These are phyloP conservation scores for Articulospora tetracladia DNA, from an alignment of 495 filamentous ascomycete genomes.

Conservation along the genomic window DNA sequence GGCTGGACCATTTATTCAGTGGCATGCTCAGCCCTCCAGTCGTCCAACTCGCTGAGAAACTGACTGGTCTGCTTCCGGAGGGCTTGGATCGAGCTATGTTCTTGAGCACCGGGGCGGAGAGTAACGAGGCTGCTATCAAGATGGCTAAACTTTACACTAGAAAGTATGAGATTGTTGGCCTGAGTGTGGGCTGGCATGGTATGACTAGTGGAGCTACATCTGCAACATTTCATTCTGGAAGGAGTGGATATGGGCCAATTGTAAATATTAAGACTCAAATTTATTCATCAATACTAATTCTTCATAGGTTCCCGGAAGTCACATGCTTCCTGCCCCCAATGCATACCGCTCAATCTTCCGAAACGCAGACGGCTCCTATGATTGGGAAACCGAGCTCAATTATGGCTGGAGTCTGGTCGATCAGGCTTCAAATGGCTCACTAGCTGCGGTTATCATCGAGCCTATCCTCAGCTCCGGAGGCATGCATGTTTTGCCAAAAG, in stretches of 20 bases:
- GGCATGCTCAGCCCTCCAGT: conserved; percentile 38
- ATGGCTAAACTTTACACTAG: conserved; percentile 55
- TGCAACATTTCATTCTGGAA: conserved; percentile 44
- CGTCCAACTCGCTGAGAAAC: conserved; percentile 36
- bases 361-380: conserved; percentile 46
- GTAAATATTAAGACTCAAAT: conserved; percentile 43
- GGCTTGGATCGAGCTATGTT: conserved; percentile 40
- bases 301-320: conserved; percentile 57
- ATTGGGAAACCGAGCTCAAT: conserved; percentile 57
- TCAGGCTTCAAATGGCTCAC: conserved; percentile 54
- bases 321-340: conserved; percentile 54
- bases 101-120: conserved; percentile 62
- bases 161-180: conserved; percentile 52
- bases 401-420: conserved; percentile 67
- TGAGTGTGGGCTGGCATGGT: conserved; percentile 52
- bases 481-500: conserved; percentile 52
- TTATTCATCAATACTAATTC: conserved; percentile 62
- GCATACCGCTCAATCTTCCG: conserved; percentile 42
- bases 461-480: conserved; percentile 54
- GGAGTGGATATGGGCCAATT: conserved; percentile 43
- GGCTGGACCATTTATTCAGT: conserved; percentile 41
- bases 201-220: conserved; percentile 39
- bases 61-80: conserved; percentile 38
- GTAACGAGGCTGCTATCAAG: conserved; percentile 63
- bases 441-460: conserved; percentile 76